Percentiles rank a stretch among this genome's conserved stretches.
phyloP scores from a whole-genome alignment of 805 yeast species.

The Kuraishia capsulata region DNA sequence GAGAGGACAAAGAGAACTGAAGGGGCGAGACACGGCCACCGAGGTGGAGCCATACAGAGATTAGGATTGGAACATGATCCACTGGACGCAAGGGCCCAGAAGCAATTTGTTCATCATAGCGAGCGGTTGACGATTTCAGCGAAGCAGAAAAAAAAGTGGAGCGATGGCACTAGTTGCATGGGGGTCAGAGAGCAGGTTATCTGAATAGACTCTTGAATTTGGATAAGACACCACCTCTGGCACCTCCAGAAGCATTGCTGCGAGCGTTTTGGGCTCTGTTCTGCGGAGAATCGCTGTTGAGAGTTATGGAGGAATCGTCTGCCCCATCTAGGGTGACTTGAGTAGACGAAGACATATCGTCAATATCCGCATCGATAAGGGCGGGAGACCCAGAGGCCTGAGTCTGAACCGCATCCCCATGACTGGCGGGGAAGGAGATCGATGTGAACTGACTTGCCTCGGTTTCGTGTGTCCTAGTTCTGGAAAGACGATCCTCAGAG shows the following conservation, averaged over 20 bases:
- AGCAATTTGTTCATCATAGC: too few species aligned
- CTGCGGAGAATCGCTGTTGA: not conserved
- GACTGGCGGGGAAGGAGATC: constrained; percentile 20
- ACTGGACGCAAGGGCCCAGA: too few species aligned
- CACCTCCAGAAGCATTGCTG: constrained; percentile 3
- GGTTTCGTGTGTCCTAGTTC: constrained; percentile 8
- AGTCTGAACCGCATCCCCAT: too few species aligned
- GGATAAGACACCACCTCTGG: constrained; percentile 8
- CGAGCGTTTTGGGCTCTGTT: too few species aligned
- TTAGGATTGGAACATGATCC: too few species aligned
- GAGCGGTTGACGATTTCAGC: too few species aligned
- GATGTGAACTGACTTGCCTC: constrained; percentile 22
- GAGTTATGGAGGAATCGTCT: constrained; percentile 3
- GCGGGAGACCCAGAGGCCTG: constrained; percentile 5
- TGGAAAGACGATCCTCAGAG: constrained; percentile 1
- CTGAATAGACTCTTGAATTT: constrained; percentile 16
- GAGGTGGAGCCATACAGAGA: too few species aligned
- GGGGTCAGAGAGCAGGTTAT: not conserved
- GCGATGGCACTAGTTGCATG: too few species aligned
- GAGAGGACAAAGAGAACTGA: too few species aligned
- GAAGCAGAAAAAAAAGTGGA: too few species aligned
- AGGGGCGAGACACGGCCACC: too few species aligned
- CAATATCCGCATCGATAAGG: constrained; percentile 6
- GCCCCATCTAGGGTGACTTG: constrained; percentile 14
- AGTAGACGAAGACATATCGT: constrained; percentile 15